Conservation (phyloP, 2,329 filamentous ascomycete genomes). For the Cercospora zeina region DNA sequence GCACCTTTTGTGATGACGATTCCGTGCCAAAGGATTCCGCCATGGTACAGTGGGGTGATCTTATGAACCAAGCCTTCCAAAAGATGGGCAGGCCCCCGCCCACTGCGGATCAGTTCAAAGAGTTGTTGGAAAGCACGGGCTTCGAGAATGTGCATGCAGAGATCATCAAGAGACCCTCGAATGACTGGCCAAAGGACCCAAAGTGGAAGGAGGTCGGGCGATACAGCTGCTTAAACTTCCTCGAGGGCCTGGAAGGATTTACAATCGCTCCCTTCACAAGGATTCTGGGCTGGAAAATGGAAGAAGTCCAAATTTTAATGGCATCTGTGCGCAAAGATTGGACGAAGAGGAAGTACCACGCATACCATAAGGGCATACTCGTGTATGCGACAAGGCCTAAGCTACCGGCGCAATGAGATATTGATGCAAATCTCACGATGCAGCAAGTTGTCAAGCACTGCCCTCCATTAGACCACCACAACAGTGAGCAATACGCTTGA, state of each 20-base stretch:
- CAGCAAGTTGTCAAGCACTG: not conserved
- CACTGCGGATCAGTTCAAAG: constrained; percentile 23
- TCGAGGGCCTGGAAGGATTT: constrained; percentile 28
- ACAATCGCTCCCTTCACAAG: constrained; percentile 48
- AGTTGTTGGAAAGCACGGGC: constrained; percentile 29
- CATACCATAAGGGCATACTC: constrained; percentile 30
- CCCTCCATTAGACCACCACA: not conserved
- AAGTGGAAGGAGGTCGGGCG: constrained; percentile 22
- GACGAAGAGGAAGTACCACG: constrained; percentile 26
- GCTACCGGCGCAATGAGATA: not conserved
- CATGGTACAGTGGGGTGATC: constrained; percentile 34
- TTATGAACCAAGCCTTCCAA: constrained; percentile 27
- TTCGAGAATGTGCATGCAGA: constrained; percentile 34
- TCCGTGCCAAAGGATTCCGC: constrained; percentile 38
- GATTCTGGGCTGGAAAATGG: constrained; percentile 47
- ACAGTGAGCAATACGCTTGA: not conserved
- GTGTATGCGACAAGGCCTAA: constrained; percentile 16
- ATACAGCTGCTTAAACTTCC: constrained; percentile 31
- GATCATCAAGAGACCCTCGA: constrained; percentile 32
- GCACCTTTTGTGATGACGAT: constrained; percentile 44
- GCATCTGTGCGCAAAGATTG: constrained; percentile 15
- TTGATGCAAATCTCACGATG: not conserved
- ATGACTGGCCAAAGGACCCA: constrained; percentile 37
- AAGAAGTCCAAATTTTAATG: constrained; percentile 24
- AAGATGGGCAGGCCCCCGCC: constrained; percentile 27